A percentile compares a stretch with the other conserved stretches of the same genome.
These are phyloP conservation scores for Drosera spatulata DNA, from an alignment of 179 eudicot genomes.

Conservation along the genomic window DNA sequence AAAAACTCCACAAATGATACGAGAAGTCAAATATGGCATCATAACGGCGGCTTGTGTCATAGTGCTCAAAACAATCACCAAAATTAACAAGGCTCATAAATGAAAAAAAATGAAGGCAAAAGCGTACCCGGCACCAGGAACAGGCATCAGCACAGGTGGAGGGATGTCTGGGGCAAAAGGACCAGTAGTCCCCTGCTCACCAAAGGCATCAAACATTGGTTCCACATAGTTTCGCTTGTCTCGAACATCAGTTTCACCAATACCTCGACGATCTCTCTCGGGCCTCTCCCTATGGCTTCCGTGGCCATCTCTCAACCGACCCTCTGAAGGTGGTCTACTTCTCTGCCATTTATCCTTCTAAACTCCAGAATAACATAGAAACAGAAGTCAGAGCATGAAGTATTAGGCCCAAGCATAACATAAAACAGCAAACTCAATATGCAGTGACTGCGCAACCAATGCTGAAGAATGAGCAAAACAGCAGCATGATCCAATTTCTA, in stretches of 20 bases:
- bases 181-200: slow-evolving; percentile 68
- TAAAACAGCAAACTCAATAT: too few relatives aligned
- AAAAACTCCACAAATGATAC: too few relatives aligned
- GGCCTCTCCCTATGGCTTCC: slow-evolving; percentile 59
- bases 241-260: slow-evolving; percentile 41
- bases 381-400: too few relatives aligned
- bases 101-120: background rate
- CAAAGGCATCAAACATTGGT: slow-evolving; percentile 62
- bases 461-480: too few relatives aligned
- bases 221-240: slow-evolving; percentile 62
- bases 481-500: too few relatives aligned
- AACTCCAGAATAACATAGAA: too few relatives aligned
- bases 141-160: slow-evolving; percentile 93
- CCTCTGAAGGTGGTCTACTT: slow-evolving; percentile 59
- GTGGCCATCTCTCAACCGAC: slow-evolving; percentile 68
- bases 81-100: background rate
- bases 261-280: slow-evolving; percentile 52
- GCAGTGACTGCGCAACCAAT: too few relatives aligned
- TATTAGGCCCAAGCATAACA: too few relatives aligned
- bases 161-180: slow-evolving; percentile 71
- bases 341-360: slow-evolving; percentile 73
- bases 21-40: too few relatives aligned
- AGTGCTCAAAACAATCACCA: too few relatives aligned
- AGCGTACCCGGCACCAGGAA: slow-evolving; percentile 98
- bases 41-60: too few relatives aligned